phyloP scores from a whole-genome alignment of 768 basidiomycete species.

The Arthromyces matolae region DNA sequence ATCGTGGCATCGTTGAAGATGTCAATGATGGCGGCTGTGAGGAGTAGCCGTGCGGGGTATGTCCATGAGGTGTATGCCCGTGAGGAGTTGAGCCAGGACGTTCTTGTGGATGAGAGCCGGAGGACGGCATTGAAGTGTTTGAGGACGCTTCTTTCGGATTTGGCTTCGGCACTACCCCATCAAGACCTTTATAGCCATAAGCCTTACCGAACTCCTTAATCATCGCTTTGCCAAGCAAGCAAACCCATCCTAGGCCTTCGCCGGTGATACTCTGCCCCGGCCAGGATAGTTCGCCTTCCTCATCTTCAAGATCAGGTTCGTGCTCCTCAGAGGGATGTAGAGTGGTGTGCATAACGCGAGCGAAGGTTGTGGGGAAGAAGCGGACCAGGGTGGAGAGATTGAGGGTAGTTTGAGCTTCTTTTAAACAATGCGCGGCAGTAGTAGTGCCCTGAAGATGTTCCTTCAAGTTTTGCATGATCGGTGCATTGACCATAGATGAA shows the following conservation, averaged over 20 bases:
- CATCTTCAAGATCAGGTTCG: constrained; percentile 80
- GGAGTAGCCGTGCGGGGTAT: constrained; percentile 14
- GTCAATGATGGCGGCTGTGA: constrained; percentile 8
- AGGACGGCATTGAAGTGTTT: constrained; percentile 10
- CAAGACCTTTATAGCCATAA: constrained; percentile 68
- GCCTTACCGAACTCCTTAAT: constrained; percentile 76
- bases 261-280: constrained; percentile 69
- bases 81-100: constrained; percentile 18
- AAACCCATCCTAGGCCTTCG: constrained; percentile 84
- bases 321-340: constrained; percentile 64
- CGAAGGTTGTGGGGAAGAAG: constrained; percentile 73
- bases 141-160: constrained; percentile 31
- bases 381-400: constrained; percentile 65
- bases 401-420: constrained; percentile 47
- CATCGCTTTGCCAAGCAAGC: constrained; percentile 84
- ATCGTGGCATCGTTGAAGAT: constrained; percentile 7
- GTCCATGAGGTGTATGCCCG: constrained; percentile 17
- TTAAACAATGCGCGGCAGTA: constrained; percentile 46
- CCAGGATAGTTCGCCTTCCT: constrained; percentile 85
- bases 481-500: constrained; percentile 41
- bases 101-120: constrained; percentile 11
- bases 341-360: constrained; percentile 66
- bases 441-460: constrained; percentile 36
- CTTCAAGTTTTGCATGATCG: constrained; percentile 39
- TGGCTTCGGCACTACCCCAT: constrained; percentile 71